Evolutionary conservation across 2,329 filamentous ascomycete genomes (phyloP).

Genomic region (Harringtonia aguacate): DNA sequence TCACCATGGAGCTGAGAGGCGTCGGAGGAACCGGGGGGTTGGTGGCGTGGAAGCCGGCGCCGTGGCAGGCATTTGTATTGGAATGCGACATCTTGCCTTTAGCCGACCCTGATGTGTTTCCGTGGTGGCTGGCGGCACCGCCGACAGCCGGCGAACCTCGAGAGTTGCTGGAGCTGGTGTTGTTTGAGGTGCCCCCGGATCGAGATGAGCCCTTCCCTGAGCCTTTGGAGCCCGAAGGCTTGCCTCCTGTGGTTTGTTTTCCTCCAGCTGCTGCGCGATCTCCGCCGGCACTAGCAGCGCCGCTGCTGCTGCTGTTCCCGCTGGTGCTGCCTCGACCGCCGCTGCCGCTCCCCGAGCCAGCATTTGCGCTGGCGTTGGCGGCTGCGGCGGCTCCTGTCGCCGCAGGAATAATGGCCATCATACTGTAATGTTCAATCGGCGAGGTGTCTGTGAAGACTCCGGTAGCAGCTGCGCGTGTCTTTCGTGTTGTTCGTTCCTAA

Average conservation of each 20-base stretch:
- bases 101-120: conserved; percentile 28
- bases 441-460: not conserved
- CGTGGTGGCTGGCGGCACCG: conserved; percentile 18
- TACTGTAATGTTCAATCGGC: not conserved
- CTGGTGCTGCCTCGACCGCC: conserved; percentile 1
- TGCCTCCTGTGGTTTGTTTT: not conserved
- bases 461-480: not conserved
- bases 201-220: conserved; percentile 20
- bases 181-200: conserved; percentile 25
- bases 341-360: not conserved
- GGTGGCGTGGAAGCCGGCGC: conserved; percentile 15
- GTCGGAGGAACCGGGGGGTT: conserved; percentile 39
- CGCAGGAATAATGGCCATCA: conserved; percentile 11
- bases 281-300: not conserved
- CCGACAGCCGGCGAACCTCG: conserved; percentile 40
- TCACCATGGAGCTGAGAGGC: conserved; percentile 46
- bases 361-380: not conserved
- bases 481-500: not conserved
- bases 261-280: not conserved
- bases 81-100: conserved; percentile 40
- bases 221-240: conserved; percentile 10
- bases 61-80: conserved; percentile 41
- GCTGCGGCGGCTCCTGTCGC: not conserved
- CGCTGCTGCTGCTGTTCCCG: not conserved
- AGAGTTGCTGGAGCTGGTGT: conserved; percentile 29